Base-by-base conservation (phyloP, 768 basidiomycete species). In the Cubamyces sp. region DNA sequence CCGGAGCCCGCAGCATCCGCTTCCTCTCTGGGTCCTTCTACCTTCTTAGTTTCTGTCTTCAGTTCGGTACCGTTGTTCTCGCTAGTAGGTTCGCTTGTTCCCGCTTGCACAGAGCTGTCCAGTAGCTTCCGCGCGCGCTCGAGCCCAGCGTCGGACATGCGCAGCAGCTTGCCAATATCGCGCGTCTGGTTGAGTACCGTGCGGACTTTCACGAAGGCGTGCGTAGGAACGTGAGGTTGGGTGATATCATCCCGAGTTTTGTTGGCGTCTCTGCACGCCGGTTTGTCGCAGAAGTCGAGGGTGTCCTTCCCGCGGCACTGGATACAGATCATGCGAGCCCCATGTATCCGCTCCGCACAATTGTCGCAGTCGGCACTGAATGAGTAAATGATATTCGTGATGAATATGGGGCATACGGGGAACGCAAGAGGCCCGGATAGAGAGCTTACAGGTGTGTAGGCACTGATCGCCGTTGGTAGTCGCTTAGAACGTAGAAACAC, bases 281-380 rank as follows among this genome's bases (percentile, higher is more conserved):
- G 48, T 43, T 67, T 55, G 60, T 68, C 63, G 53, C 68, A 69
- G 58, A 68, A 63, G 62, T 69, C 67, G 57, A 69, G 26, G 1
- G 68, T 67, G 19, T 50, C 47, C 0, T n/a, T 1, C 28, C 48
- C 48, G 28, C 66, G 52, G 19, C 65, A 65, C 16, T 64, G 48
- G 18, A 56, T 39, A 42, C 65, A 66, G 16, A 58, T 47, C 46
- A 62, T n/a, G 4, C 70, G 58, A 16, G 52, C 64, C 23, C 52
- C 56, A 37, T 58, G 40, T 25, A 68, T 62, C n/a, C 46, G 45
- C n/a, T 62, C 52, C 14, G 45, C 43, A 55, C 67, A 70, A 1
- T 42, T 61, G 42, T 64, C 67, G 47, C 69, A 70, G 15, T 50
- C 39, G 6, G 54, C 62, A 2, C 66, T 66, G 19, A 23, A 52